Base-by-base conservation (phyloP, 1,284 basidiomycete species). In the Malassezia nana region DNA sequence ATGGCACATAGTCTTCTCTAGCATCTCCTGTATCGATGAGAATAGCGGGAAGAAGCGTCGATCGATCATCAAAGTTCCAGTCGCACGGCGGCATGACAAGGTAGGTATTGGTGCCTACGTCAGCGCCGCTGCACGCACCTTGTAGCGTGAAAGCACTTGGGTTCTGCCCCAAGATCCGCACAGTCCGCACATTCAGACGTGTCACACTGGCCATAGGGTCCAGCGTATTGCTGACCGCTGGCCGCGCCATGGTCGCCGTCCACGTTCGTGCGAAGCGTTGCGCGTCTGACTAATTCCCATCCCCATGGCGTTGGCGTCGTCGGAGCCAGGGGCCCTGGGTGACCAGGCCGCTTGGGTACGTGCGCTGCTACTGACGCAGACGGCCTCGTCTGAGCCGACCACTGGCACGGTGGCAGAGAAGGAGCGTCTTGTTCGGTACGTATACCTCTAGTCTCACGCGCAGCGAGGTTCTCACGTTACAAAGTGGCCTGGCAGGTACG, bases 21-120 rank as follows among this genome's bases (percentile, higher is more conserved):
- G 85, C 87, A 72, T 90, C 83, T n/a, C 85, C 89, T 1, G 89
- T 86, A 75, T 96, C 91, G 62, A 96, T 77, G 22, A 96, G 83
- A 46, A 86, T 81, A 66, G 81, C 59, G 0, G 57, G 62, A 30
- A 88, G 3, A 81, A 86, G 62, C 81, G 82, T 54, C 76, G 75
- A 22, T 24, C 38, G 59, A 39, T 32, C 53, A 44, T 49, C 55
- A 38, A 53, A 46, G 28, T 50, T 59, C 75, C 78, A 52, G 24
- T 60, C 35, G 1, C 46, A 49, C 9, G 59, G 55, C 5, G 62
- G 62, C 18, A 58, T 52, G 29, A 95, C 73, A 56, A 96, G 79
- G 72, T 95, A 96, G 1, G 89, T 92, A 72, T 95, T 95, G 1
- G 91, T 96, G 16, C 89, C 89, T 32, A 60, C 25, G 18, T 25